Evolutionary conservation across 768 basidiomycete genomes (phyloP), one percentile per base, ranked within the genome.

Genomic region (Mycena amicta): DNA sequence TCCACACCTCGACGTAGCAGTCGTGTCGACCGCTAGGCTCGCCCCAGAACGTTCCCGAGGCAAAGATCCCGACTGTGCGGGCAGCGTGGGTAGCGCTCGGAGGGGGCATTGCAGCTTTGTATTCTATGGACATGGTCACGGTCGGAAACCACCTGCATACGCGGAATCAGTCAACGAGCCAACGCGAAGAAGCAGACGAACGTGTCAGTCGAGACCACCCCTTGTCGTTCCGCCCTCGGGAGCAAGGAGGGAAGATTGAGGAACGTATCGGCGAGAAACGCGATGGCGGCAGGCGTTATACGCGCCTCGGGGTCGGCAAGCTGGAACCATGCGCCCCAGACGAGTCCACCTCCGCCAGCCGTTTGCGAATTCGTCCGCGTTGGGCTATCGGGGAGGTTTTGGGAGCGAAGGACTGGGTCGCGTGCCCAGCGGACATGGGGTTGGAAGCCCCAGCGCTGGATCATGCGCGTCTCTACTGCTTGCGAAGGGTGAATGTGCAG

Each of bases 1-100:
- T 83, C 87, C 87, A 89, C 13, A 88, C 73, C 64, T 88, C 88
- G 3, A 82, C 79, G 61, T 82, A 82, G 3, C 69, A 64, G 47
- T 88, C 85, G 61, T 89, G 86, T 55, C 86, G 74, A 6, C 80
- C 80, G 57, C 81, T 77, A 0, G 84, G 84, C 41, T 81, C 74
- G 47, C 79, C 77, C 56, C 83, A 65, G 66, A 87, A 88, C 5
- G 75, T 75, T 1, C 83, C 78, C 15, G 71, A 71, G 18, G 80
- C 77, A 65, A 84, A 88, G 2, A 88, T 22, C 1, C 83, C 87
- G 6, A 88, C 82, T 0, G 83, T 86, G 11, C 84, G 79, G 55
- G 68, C 60, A 1, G 86, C 76, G 65, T 82, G 72, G 11, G 66
- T 62, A 25, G 60, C 59, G 3, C 75, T 77, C 13, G 79, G 72